These are phyloP conservation scores for Suillus fuscotomentosus DNA, from an alignment of 768 basidiomycete genomes.

Conservation along the genomic window DNA sequence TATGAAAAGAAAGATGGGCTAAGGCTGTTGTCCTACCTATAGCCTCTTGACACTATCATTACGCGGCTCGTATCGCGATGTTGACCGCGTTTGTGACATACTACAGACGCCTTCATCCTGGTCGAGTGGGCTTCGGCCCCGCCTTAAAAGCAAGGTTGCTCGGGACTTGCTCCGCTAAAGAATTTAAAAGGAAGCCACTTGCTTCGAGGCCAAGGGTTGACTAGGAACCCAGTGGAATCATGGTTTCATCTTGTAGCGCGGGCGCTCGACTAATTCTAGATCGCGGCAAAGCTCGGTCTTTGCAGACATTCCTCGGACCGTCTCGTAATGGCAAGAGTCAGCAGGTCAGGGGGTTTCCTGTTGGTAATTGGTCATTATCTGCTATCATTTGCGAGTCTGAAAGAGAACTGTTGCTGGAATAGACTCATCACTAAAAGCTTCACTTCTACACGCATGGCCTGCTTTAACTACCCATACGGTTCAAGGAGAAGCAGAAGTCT, in stretches of 20 bases:
- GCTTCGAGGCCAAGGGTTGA: not conserved
- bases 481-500: not conserved
- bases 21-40: not conserved
- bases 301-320: slow-evolving; percentile 1
- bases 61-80: not conserved
- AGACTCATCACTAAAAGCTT: not conserved
- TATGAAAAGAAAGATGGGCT: not conserved
- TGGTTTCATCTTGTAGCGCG: not conserved
- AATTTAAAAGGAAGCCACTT: not conserved
- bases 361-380: not conserved
- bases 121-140: not conserved
- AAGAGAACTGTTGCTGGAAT: not conserved
- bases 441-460: not conserved
- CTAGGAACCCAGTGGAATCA: not conserved
- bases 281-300: not conserved
- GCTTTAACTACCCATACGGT: not conserved
- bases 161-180: not conserved
- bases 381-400: not conserved
- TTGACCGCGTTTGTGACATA: not conserved
- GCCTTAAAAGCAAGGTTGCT: not conserved
- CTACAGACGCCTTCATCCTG: not conserved
- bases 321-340: not conserved
- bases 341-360: not conserved
- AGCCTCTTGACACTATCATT: not conserved
- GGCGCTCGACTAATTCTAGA: not conserved